Evolutionary conservation across 768 basidiomycete species (phyloP), one percentile per base, ranked within the genome.

Genomic region (Austroboletus eburneus): DNA sequence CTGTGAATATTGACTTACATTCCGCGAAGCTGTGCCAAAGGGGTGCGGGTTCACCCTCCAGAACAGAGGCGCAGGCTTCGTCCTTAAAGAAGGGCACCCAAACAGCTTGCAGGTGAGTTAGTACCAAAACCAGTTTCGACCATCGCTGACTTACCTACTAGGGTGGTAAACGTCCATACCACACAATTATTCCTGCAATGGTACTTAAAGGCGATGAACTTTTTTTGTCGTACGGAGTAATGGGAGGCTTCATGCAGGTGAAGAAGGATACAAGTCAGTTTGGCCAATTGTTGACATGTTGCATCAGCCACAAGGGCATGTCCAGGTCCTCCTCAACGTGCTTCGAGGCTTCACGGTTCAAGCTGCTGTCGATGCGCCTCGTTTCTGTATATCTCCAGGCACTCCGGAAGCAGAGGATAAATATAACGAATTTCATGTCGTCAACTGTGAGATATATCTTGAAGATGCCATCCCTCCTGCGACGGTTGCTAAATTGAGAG

Each of bases 11-110:
- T 3, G 9, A 36, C 42, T 56, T 23, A 62, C 14, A 10, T 10
- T 48, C 37, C 12, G 20, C 17, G 56, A 59, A 80, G 95, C 95
- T 25, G 74, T 99, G 32, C 96, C 96, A 0, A 85, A 88, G 56
- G 92, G 86, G 0, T 96, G 93, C 57, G 96, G 96, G 0, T 99
- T 99, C 65, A 96, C 93, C 0, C 76, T 99, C 13, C 96, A 99
- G 68, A 96, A 96, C 66, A 78, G 96, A 46, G 96, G 96, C 2
- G 74, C 81, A 10, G 85, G 87, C 5, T 99, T 99, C 64, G 73
- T 80, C 7, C 72, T 97, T 20, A 73, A 76, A 43, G 79, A 89
- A 46, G 80, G 79, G 1, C 95, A 98, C 62, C 87, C 91, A 1
- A 98, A 99, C 60, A 78, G 76, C 24, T 69, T 98, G 43, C 71